Conservation (phyloP, 108 stramenopile species). For the Skeletonema grethae region DNA sequence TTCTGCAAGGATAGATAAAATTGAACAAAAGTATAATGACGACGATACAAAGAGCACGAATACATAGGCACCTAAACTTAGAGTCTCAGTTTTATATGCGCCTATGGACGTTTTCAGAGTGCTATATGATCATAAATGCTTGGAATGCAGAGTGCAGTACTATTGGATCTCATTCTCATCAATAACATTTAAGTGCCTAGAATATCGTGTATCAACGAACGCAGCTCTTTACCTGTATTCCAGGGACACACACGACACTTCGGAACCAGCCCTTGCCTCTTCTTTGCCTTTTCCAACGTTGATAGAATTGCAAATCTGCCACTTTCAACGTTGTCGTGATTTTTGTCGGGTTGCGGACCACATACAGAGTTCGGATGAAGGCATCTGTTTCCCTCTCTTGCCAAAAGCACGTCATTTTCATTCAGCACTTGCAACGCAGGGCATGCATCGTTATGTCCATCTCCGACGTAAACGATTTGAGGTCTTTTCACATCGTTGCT, state of each 20-base stretch:
- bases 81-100: too few species aligned
- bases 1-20: constrained; percentile 19
- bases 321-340: constrained; percentile 1
- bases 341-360: constrained; percentile 29
- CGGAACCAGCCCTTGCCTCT: constrained; percentile 14
- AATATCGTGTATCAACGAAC: constrained; percentile 17
- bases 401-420: constrained; percentile 39
- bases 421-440: constrained; percentile 41
- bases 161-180: neutral
- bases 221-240: constrained; percentile 33
- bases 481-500: constrained; percentile 11
- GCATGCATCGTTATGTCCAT: constrained; percentile 53
- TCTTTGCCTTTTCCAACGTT: constrained; percentile 28
- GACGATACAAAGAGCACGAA: neutral
- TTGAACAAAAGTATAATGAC: constrained; percentile 20
- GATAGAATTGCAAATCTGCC: constrained; percentile 24
- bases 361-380: constrained; percentile 27
- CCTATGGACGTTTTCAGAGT: too few species aligned
- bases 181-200: neutral
- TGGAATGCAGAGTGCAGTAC: too few species aligned
- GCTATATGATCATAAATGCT: too few species aligned
- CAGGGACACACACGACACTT: constrained; percentile 32
- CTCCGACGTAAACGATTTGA: constrained; percentile 43
- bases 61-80: too few species aligned
- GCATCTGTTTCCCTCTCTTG: constrained; percentile 25